These are phyloP conservation scores for Stagonosporopsis cucurbitacearum DNA, from an alignment of 2,329 filamentous ascomycete genomes.

Conservation along the genomic window DNA sequence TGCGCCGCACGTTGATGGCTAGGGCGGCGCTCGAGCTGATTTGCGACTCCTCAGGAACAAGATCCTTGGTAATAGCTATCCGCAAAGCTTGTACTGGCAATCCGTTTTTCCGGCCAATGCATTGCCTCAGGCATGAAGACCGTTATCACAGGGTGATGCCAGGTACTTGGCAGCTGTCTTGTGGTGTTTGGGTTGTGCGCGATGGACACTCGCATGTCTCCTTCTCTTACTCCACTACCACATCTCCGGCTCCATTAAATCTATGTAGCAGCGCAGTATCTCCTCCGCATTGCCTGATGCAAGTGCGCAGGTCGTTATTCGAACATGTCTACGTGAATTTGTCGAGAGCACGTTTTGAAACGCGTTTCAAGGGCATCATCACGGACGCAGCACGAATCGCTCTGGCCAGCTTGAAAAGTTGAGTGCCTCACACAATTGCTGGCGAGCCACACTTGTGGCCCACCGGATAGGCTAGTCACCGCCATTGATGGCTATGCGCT, in stretches of 20 bases:
- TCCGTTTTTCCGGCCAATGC: constrained; percentile 21
- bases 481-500: constrained; percentile 39
- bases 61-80: constrained; percentile 17
- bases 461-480: constrained; percentile 37
- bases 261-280: background rate
- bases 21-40: constrained; percentile 25
- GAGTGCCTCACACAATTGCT: constrained; percentile 27
- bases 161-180: constrained; percentile 28
- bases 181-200: constrained; percentile 29
- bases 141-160: constrained; percentile 30
- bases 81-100: constrained; percentile 29
- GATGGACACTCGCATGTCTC: constrained; percentile 13
- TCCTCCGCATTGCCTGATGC: background rate
- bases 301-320: background rate
- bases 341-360: constrained; percentile 19
- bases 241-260: background rate
- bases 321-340: background rate
- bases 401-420: constrained; percentile 21
- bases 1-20: constrained; percentile 24
- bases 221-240: background rate
- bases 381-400: constrained; percentile 20
- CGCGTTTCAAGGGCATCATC: constrained; percentile 24
- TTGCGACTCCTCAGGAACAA: constrained; percentile 30
- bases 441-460: constrained; percentile 31
- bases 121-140: constrained; percentile 31